Evolutionary conservation across 805 yeast species (phyloP), one percentile per base, ranked within the genome.

Genomic region (Ogataea trehalophila): DNA sequence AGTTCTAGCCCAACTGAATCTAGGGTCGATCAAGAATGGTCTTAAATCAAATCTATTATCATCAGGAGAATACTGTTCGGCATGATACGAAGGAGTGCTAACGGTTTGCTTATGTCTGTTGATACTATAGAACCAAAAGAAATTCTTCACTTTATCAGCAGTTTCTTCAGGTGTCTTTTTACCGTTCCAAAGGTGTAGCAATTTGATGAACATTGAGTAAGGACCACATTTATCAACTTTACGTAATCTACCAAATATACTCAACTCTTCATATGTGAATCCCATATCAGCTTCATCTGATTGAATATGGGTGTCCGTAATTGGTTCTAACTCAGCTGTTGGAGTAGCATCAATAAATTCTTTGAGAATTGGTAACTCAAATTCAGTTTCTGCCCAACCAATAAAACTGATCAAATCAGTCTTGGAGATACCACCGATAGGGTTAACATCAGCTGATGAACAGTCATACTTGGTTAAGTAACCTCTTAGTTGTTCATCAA

Each of bases 281-380:
- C 99, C 99, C 99, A 94, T 94, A 62, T 94, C 99, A 14, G 80
- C 82, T 67, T 94, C 99, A 66, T 94, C 99, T 33, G 95, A 86
- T 67, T 94, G 99, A 15, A 92, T 95, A 58, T 94, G 92, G 47
- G 81, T 76, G 54, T 85, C 83, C 0, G 99, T 94, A 45, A 89
- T 92, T 34, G 99, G 99, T 61, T 94, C 99, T 44, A 94, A 76
- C 65, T 94, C 99, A 0, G 99, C 99, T 0, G 99, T 92, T 31
- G 99, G 99, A 0, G 94, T 85, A 0, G 99, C 99, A 56, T 78
- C 81, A 41, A 94, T 72, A 63, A 95, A 94, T 8, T 82, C 85
- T 39, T 76, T 69, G 54, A 94, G 71, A 20, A 94, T 76, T 4
- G 97, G 96, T 60, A 92, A 63, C 1, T 86, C 76, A 62, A 85